Evolutionary conservation across 345 rosid species (phyloP).

Genomic region (Acer campestre): DNA sequence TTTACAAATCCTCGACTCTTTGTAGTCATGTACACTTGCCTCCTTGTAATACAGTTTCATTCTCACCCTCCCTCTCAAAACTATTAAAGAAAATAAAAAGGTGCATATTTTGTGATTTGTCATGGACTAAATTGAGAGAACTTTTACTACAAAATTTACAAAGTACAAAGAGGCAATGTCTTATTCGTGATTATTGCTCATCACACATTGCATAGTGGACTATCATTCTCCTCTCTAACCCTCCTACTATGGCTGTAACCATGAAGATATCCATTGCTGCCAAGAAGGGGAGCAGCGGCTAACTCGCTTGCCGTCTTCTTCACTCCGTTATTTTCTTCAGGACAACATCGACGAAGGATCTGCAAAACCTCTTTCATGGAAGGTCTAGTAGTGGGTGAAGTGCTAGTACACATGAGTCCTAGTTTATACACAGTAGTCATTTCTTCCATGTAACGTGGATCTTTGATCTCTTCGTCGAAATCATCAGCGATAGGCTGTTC

Average conservation of each 20-base stretch:
- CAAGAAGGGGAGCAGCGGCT: conserved; percentile 48
- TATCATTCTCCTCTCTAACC: conserved; percentile 5
- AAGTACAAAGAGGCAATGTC: neutral
- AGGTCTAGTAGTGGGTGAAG: conserved; percentile 61
- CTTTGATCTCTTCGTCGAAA: conserved; percentile 61
- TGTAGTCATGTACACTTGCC: neutral
- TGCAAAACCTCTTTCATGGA: conserved; percentile 79
- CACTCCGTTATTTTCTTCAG: conserved; percentile 23
- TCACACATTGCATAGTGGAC: conserved; percentile 26
- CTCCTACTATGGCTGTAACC: conserved; percentile 28
- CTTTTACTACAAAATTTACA: neutral
- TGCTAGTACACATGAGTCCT: conserved; percentile 68
- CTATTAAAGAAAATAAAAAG: neutral
- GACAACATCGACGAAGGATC: conserved; percentile 43
- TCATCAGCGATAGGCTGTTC: conserved; percentile 48
- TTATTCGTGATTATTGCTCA: neutral
- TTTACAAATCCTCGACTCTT: neutral
- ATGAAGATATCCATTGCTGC: conserved; percentile 35
- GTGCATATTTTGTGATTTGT: neutral
- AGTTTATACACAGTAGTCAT: conserved; percentile 66
- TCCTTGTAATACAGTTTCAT: conserved; percentile 8
- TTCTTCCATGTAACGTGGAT: conserved; percentile 45
- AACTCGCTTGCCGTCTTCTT: conserved; percentile 34
- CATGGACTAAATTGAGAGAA: neutral
- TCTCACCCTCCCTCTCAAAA: conserved; percentile 7